Conservation (phyloP, 2,329 filamentous ascomycete genomes). For the Calonectria naviculata region DNA sequence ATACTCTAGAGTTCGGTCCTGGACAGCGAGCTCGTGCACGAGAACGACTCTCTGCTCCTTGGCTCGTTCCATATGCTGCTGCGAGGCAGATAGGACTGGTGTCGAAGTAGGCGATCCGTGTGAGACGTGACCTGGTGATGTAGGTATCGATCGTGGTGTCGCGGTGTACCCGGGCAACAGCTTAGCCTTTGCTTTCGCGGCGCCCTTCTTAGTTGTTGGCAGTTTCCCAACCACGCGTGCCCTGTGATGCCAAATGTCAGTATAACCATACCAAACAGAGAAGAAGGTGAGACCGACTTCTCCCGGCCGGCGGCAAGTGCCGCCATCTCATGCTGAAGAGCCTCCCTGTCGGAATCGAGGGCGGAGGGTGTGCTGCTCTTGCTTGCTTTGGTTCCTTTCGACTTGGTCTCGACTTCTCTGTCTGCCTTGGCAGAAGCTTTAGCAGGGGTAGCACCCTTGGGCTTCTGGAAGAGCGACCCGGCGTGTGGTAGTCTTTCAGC, state of each 20-base stretch:
- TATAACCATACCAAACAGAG: slow-evolving; percentile 24
- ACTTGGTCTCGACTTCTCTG: slow-evolving; percentile 45
- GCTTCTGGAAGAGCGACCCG: slow-evolving; percentile 61
- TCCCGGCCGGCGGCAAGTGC: slow-evolving; percentile 49
- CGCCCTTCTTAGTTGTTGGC: slow-evolving; percentile 45
- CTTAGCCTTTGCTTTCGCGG: slow-evolving; percentile 54
- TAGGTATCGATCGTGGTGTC: slow-evolving; percentile 55
- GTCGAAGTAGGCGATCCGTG: slow-evolving; percentile 64
- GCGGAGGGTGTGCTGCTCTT: slow-evolving; percentile 53
- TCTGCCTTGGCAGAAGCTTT: slow-evolving; percentile 42
- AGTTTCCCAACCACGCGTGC: slow-evolving; percentile 49
- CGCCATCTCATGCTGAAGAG: slow-evolving; percentile 56
- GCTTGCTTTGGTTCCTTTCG: slow-evolving; percentile 43
- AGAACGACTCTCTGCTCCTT: slow-evolving; percentile 65
- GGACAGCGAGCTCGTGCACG: slow-evolving; percentile 70
- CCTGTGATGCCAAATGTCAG: slow-evolving; percentile 43
- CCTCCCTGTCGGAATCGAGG: slow-evolving; percentile 61
- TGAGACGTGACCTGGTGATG: slow-evolving; percentile 68
- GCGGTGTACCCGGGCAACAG: slow-evolving; percentile 53
- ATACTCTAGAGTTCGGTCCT: slow-evolving; percentile 61
- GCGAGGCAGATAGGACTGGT: slow-evolving; percentile 60
- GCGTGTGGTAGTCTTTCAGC: slow-evolving; percentile 63
- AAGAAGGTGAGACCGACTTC: slow-evolving; percentile 44
- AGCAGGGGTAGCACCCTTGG: slow-evolving; percentile 35
- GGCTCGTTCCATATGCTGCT: slow-evolving; percentile 62